Evolutionary conservation across 2,329 filamentous ascomycete genomes (phyloP).

Genomic region (Rhynchosporium agropyri): DNA sequence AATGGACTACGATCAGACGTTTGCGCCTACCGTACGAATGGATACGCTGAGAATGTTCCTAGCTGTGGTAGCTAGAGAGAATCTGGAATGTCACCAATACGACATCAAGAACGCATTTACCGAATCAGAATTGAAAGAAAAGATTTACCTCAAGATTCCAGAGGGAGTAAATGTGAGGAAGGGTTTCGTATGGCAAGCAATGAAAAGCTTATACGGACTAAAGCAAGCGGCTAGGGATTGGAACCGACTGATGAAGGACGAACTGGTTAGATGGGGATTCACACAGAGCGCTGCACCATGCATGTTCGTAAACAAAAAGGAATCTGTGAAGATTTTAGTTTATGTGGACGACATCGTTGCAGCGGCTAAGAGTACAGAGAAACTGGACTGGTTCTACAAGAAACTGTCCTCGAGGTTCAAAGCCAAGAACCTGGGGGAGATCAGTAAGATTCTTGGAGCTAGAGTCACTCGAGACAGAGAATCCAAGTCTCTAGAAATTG

Average conservation of each 20-base stretch:
- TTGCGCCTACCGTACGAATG: neutral
- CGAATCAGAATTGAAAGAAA: constrained; percentile 37
- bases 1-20: neutral
- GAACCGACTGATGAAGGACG: constrained; percentile 26
- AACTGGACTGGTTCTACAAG: too few relatives aligned
- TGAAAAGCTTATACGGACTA: constrained; percentile 41
- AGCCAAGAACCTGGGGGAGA: too few relatives aligned
- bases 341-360: too few relatives aligned
- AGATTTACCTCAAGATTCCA: constrained; percentile 38
- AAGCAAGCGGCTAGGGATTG: constrained; percentile 40
- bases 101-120: constrained; percentile 38
- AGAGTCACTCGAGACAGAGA: too few relatives aligned
- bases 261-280: too few relatives aligned
- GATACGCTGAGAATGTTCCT: neutral
- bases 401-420: too few relatives aligned
- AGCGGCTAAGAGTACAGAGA: too few relatives aligned
- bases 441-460: too few relatives aligned
- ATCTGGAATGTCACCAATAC: constrained; percentile 22
- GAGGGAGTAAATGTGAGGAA: constrained; percentile 21
- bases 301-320: too few relatives aligned
- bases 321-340: too few relatives aligned
- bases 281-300: too few relatives aligned
- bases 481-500: too few relatives aligned
- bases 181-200: constrained; percentile 31
- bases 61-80: constrained; percentile 2